These are phyloP conservation scores for Trichoderma simmonsii DNA, from an alignment of 2,329 filamentous ascomycete genomes.

Conservation along the genomic window DNA sequence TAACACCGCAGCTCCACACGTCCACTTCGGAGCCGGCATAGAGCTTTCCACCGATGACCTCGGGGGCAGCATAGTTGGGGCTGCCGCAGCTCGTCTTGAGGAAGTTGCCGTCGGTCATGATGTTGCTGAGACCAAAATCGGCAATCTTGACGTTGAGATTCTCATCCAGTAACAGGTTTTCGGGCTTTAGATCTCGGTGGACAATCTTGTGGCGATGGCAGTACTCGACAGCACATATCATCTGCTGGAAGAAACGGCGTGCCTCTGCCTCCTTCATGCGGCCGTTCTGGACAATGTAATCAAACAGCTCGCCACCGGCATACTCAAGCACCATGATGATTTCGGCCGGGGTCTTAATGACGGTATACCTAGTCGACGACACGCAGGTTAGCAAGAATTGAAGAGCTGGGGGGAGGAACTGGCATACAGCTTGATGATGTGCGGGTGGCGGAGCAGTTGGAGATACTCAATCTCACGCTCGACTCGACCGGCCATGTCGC, in stretches of 20 bases:
- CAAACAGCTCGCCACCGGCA: constrained; percentile 92
- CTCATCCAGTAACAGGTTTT: constrained; percentile 92
- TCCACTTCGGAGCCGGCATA: constrained; percentile 98
- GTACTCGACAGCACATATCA: constrained; percentile 97
- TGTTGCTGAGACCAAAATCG: constrained; percentile 97
- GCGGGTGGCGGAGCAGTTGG: constrained; percentile 89
- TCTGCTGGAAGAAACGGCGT: constrained; percentile 98
- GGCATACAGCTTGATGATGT: constrained; percentile 94
- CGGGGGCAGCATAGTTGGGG: constrained; percentile 95
- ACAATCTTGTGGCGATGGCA: constrained; percentile 99
- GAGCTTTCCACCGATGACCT: constrained; percentile 95
- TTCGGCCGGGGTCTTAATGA: constrained; percentile 89
- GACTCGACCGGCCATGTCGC: constrained; percentile 96
- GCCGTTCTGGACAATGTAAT: constrained; percentile 94
- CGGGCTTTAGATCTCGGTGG: constrained; percentile 93
- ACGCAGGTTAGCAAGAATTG: background rate
- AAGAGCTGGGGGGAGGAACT: background rate
- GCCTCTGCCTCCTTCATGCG: constrained; percentile 88
- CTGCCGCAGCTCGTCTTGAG: constrained; percentile 98
- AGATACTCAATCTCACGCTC: constrained; percentile 98
- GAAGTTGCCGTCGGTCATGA: constrained; percentile 99
- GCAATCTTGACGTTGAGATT: constrained; percentile 98
- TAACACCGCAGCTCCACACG: constrained; percentile 96
- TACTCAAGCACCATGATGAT: constrained; percentile 99
- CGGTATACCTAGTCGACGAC: constrained; percentile 68